Conservation (phyloP, 208 protist genomes). For the Crithidia brevicula region DNA sequence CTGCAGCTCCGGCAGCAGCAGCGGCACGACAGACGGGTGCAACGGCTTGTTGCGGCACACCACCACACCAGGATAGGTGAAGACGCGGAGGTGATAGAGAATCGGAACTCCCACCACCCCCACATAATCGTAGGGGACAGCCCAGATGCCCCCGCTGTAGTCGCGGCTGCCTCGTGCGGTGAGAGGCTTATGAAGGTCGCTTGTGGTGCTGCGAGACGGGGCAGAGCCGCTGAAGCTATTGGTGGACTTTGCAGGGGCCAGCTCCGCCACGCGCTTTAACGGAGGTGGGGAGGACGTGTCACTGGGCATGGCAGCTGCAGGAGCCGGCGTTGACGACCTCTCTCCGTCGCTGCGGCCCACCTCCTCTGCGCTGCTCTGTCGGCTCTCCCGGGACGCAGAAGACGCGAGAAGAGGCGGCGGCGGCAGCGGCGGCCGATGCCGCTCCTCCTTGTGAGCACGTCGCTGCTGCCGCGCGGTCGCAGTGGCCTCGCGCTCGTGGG, state of each 20-base stretch:
- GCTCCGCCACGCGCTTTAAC: constrained; percentile 26
- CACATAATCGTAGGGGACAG: constrained; percentile 36
- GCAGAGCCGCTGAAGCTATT: constrained; percentile 6
- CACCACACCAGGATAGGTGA: constrained; percentile 49
- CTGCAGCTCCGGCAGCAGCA: too few relatives aligned
- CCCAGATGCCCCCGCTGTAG: constrained; percentile 28
- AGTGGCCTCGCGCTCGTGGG: constrained; percentile 5
- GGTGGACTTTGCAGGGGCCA: constrained; percentile 5
- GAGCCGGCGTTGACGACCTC: neutral
- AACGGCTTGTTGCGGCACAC: constrained; percentile 41
- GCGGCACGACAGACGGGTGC: neutral
- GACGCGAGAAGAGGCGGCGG: neutral
- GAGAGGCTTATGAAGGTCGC: neutral
- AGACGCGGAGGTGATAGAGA: constrained; percentile 55
- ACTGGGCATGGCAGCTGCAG: neutral
- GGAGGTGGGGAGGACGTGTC: constrained; percentile 13
- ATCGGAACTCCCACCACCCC: constrained; percentile 39
- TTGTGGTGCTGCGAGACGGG: neutral
- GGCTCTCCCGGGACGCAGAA: too few relatives aligned
- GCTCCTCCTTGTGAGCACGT: neutral
- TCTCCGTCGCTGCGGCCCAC: too few relatives aligned
- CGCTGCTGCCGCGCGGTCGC: constrained; percentile 7
- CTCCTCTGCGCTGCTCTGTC: too few relatives aligned
- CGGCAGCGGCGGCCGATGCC: neutral
- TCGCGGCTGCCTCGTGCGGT: neutral